Conservation (phyloP, 2,329 filamentous ascomycete genomes). For the Tolypocladium album region DNA sequence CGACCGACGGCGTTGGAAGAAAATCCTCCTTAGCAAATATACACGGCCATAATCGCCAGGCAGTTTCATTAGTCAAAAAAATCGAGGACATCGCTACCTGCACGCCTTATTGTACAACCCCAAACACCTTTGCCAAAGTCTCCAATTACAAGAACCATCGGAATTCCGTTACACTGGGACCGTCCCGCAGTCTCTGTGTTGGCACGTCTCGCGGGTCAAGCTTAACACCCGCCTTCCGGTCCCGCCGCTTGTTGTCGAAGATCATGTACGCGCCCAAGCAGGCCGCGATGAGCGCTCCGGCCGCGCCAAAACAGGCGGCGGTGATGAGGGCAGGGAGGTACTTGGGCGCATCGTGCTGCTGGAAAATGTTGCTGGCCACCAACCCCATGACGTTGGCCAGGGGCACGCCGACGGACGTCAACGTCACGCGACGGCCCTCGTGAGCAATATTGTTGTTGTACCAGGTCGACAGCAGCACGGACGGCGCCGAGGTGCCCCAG, state of each 20-base stretch:
- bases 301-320: constrained; percentile 53
- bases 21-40: neutral
- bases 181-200: constrained; percentile 37
- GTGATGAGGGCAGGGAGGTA: constrained; percentile 57
- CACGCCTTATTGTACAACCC: neutral
- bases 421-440: constrained; percentile 58
- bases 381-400: constrained; percentile 69
- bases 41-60: neutral
- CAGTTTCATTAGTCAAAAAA: neutral
- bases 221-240: constrained; percentile 39
- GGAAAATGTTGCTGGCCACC: constrained; percentile 59
- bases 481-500: constrained; percentile 67
- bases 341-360: constrained; percentile 50
- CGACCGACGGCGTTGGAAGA: neutral
- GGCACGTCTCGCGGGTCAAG: constrained; percentile 34
- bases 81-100: neutral
- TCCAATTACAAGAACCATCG: constrained; percentile 34
- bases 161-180: constrained; percentile 34
- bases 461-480: constrained; percentile 53
- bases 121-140: neutral
- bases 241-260: constrained; percentile 38
- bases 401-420: constrained; percentile 64
- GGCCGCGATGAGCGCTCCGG: constrained; percentile 43
- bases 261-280: constrained; percentile 52
- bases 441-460: constrained; percentile 80